Base-by-base conservation (phyloP, 2,329 filamentous ascomycete genomes). In the Remersonia thermophila region DNA sequence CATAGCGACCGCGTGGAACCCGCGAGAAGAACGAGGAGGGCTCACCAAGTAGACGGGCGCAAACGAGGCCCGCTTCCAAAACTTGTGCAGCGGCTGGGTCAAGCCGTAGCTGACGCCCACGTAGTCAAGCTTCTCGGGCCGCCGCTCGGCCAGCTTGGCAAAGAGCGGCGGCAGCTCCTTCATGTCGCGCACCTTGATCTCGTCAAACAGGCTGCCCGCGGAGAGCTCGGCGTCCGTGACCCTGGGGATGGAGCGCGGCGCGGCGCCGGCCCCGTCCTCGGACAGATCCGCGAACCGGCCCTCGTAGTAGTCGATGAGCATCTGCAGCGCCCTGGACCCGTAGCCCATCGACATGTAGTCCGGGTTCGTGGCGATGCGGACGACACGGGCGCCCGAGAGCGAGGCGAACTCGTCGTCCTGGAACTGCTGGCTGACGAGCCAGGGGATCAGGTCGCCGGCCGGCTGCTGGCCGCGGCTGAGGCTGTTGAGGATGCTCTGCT, bases 391-490 rank as follows among this genome's bases (percentile, higher is more conserved):
- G 38, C 91, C 93, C 11, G 89, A 96, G 1, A 98, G 69, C 28
- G 83, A 80, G 10, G 89, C 91, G 55, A 98, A 98, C 47, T 95
- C 86, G 47, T 93, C 85, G 51, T 98, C 91, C 54, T 96, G 91
- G 65, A 94, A 98, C 55, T 98, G 91, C 55, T 96, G 87, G 55
- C 85, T 93, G 44, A 98, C 83, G 23, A 96, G 72, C 91, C 91
- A 98, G 1, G 91, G 91, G 39, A 98, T 98, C 36, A 98, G 64
- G 57, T 98, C 91, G 51, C 91, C 91, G 27, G 83, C 78, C 2
- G 89, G 85, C 48, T 91, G 72, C 55, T 91, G 83, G 27, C 91
- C 93, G 55, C 91, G 75, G 51, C 83, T 89, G 45, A 98, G 63
- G 55, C 83, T 83, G 60, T 85, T 93, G 40, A 95, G 65, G 3